Conservation (phyloP, 495 filamentous ascomycete genomes). For the Podospora comata region DNA sequence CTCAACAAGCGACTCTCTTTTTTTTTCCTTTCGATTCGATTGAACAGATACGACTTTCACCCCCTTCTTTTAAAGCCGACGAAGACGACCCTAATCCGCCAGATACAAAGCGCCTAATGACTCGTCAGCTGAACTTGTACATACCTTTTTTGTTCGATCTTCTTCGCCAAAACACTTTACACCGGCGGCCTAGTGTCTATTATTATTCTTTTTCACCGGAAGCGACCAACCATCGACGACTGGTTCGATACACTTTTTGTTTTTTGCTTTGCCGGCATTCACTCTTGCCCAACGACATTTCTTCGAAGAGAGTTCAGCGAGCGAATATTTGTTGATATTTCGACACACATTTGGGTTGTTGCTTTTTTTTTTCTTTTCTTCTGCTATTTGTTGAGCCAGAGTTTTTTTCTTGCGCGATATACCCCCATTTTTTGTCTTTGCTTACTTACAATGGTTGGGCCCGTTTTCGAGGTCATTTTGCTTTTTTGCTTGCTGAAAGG, state of each 20-base stretch:
- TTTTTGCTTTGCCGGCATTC: conserved; percentile 8
- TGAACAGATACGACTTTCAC: background rate
- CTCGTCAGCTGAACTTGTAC: conserved; percentile 5
- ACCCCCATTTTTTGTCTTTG: no score
- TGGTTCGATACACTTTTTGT: conserved; percentile 5
- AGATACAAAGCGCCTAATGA: background rate
- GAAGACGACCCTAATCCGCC: background rate
- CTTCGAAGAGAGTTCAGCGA: conserved; percentile 15
- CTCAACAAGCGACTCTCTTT: background rate
- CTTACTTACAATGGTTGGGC: background rate
- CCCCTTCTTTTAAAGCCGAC: background rate
- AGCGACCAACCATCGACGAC: background rate
- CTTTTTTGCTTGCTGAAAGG: conserved; percentile 8
- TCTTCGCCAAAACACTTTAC: conserved; percentile 5
- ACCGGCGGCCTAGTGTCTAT: conserved; percentile 27
- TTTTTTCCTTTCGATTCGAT: background rate
- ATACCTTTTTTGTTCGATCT: background rate
- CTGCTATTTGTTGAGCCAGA: background rate
- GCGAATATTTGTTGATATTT: no score
- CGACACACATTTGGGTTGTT: background rate
- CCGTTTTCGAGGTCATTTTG: background rate
- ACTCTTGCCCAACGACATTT: conserved; percentile 25
- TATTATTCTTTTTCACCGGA: conserved; percentile 13
- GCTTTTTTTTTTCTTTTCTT: background rate
- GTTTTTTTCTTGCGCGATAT: no score